Evolutionary conservation across 2,329 filamentous ascomycete genomes (phyloP).

Genomic region (Penicillium sp.): DNA sequence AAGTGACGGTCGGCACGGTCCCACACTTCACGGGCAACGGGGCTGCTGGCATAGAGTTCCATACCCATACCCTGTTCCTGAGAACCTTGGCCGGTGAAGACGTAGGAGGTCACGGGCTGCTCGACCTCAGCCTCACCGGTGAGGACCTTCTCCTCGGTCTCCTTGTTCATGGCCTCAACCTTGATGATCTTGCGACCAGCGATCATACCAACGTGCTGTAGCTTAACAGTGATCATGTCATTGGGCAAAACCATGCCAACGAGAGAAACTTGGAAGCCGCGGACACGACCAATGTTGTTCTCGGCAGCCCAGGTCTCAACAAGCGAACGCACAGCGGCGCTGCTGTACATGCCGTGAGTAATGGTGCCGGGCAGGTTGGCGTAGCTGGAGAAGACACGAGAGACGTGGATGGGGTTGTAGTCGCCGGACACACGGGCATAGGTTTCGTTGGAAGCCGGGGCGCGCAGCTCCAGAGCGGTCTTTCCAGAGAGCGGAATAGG

Average conservation of each 20-base stretch:
- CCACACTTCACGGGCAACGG: slow-evolving; percentile 95
- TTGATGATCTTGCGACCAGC: slow-evolving; percentile 98
- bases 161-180: slow-evolving; percentile 91
- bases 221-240: slow-evolving; percentile 87
- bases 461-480: slow-evolving; percentile 78
- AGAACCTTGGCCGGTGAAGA: slow-evolving; percentile 96
- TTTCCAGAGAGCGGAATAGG: slow-evolving; percentile 91
- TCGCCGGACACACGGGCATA: slow-evolving; percentile 97
- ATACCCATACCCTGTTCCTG: slow-evolving; percentile 99
- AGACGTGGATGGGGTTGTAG: slow-evolving; percentile 98
- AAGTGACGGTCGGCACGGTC: slow-evolving; percentile 96
- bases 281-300: slow-evolving; percentile 94
- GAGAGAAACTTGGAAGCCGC: slow-evolving; percentile 92
- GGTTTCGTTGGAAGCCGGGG: slow-evolving; percentile 92
- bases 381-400: slow-evolving; percentile 90
- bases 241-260: slow-evolving; percentile 99
- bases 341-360: slow-evolving; percentile 99
- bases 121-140: slow-evolving; percentile 95
- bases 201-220: slow-evolving; percentile 97
- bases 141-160: slow-evolving; percentile 93
- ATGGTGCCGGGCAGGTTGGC: slow-evolving; percentile 95
- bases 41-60: slow-evolving; percentile 91
- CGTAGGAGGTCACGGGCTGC: slow-evolving; percentile 91
- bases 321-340: slow-evolving; percentile 87
- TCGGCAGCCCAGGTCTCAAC: slow-evolving; percentile 99